phyloP scores from a whole-genome alignment of 331 rosid genomes.

The Dryas integrifolia region DNA sequence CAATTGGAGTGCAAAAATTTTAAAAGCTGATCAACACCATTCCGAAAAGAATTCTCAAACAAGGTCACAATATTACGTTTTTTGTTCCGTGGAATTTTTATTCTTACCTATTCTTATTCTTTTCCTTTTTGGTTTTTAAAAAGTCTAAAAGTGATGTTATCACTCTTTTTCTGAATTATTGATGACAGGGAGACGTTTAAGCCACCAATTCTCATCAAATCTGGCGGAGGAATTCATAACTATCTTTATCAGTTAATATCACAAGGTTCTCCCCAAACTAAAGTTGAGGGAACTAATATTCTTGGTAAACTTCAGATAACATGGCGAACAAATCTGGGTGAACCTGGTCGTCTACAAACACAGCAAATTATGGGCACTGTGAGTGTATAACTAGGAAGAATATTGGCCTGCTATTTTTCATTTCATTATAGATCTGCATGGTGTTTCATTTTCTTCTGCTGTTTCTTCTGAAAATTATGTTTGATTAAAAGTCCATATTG shows the following conservation, averaged over 20 bases:
- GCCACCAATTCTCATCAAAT: conserved; percentile 70
- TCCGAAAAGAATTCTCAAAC: conserved; percentile 42
- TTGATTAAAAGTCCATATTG: neutral
- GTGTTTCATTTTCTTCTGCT: neutral
- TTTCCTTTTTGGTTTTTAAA: conserved; percentile 5
- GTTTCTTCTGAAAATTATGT: neutral
- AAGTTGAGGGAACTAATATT: conserved; percentile 91
- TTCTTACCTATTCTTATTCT: conserved; percentile 16
- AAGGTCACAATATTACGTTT: conserved; percentile 36
- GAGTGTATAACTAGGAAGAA: conserved; percentile 35
- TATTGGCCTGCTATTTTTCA: neutral
- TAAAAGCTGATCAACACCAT: conserved; percentile 65
- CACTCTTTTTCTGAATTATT: conserved; percentile 13
- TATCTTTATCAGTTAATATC: conserved; percentile 81
- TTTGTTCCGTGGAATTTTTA: neutral
- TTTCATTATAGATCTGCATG: neutral
- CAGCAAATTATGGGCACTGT: conserved; percentile 97
- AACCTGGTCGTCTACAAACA: conserved; percentile 95
- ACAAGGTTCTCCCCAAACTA: conserved; percentile 48
- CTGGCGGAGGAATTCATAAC: conserved; percentile 92
- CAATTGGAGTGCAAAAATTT: conserved; percentile 67
- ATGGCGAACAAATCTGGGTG: conserved; percentile 98
- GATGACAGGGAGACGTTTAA: conserved; percentile 66
- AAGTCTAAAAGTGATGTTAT: neutral
- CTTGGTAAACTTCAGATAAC: conserved; percentile 98